A percentile compares a stretch with the other conserved stretches of the same genome.
phyloP scores from a whole-genome alignment of 306 rosid genomes.

The Rubus parviflorus region DNA sequence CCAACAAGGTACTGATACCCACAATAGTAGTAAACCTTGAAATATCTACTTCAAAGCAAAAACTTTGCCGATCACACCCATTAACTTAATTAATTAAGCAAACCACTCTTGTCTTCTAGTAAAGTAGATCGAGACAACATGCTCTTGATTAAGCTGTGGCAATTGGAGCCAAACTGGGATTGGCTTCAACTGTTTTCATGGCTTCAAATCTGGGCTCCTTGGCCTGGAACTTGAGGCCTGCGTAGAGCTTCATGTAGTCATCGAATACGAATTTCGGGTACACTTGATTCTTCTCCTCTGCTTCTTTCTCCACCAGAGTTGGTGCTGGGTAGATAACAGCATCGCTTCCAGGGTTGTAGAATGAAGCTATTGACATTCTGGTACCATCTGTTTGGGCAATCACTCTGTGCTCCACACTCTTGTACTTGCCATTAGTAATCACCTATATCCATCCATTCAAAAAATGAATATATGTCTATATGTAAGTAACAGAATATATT shows the following conservation, averaged over 20 bases:
- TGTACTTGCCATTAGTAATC: conserved; percentile 86
- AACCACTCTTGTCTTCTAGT: not conserved
- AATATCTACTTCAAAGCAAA: not conserved
- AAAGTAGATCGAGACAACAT: not conserved
- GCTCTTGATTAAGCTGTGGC: conserved; percentile 49
- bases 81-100: not conserved
- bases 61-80: not conserved
- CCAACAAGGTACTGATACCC: conserved; percentile 17
- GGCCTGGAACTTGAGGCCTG: conserved; percentile 65
- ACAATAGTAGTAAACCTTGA: not conserved
- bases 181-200: conserved; percentile 48
- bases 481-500: no score
- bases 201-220: conserved; percentile 95
- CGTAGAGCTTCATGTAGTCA: conserved; percentile 87
- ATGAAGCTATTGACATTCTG: conserved; percentile 91
- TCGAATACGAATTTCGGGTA: conserved; percentile 90
- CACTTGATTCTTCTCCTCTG: conserved; percentile 54
- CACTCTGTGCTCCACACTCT: conserved; percentile 89
- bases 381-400: conserved; percentile 70
- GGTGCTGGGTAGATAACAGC: conserved; percentile 87
- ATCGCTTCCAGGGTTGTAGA: conserved; percentile 88
- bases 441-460: conserved; percentile 37
- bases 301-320: conserved; percentile 59
- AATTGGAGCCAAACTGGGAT: conserved; percentile 49
- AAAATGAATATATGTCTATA: no score